A percentile compares a stretch with the other conserved stretches of the same genome.
phyloP scores from a whole-genome alignment of 169 alveolate species.

The Cryptosporidium sp. region DNA sequence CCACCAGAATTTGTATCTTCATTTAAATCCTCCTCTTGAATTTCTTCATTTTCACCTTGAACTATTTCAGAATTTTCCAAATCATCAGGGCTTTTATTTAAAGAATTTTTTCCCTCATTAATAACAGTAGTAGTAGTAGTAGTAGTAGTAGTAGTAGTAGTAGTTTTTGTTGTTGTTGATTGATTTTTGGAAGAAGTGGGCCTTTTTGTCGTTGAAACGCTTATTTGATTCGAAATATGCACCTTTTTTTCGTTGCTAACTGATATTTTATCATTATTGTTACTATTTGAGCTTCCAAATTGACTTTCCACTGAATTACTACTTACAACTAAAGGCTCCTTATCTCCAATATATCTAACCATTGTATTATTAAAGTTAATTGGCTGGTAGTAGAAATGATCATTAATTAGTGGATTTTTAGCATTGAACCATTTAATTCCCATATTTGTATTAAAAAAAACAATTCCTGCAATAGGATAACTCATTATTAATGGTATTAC shows the following conservation, averaged over 20 bases:
- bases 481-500: constrained; percentile 70
- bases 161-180: neutral
- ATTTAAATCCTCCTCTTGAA: neutral
- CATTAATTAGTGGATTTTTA: constrained; percentile 57
- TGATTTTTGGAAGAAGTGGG: constrained; percentile 1
- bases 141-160: neutral
- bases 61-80: neutral
- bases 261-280: neutral
- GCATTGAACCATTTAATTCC: constrained; percentile 75
- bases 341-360: constrained; percentile 73
- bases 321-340: constrained; percentile 18
- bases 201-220: neutral
- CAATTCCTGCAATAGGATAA: constrained; percentile 61
- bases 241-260: neutral
- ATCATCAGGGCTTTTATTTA: neutral
- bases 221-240: neutral
- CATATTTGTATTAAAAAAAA: constrained; percentile 74
- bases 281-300: neutral
- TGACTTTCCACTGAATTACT: neutral
- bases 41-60: neutral
- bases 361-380: constrained; percentile 40
- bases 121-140: neutral
- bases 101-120: neutral
- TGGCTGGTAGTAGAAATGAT: constrained; percentile 63
- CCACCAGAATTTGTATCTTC: no score